These are phyloP conservation scores for Phytophthora ohioensis DNA, from an alignment of 352 stramenopile species.

Conservation along the genomic window DNA sequence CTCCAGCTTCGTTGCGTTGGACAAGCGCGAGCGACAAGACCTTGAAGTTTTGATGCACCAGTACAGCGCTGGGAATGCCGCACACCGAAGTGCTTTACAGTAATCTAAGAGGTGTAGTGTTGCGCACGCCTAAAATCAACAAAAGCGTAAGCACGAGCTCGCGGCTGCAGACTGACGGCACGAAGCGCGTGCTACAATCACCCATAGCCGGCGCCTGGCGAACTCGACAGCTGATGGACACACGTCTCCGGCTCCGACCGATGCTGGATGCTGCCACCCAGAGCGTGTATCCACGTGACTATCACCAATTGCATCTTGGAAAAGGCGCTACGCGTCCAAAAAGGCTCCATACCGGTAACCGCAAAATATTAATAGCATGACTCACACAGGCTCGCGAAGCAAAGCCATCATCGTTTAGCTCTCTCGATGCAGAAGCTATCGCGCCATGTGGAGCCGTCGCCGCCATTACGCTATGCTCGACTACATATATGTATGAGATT, in stretches of 20 bases:
- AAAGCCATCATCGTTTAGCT: conserved; percentile 16
- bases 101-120: conserved; percentile 1
- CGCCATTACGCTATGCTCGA: conserved; percentile 29
- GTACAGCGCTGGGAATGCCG: neutral
- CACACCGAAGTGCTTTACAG: conserved; percentile 16
- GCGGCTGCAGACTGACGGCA: neutral
- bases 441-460: conserved; percentile 12
- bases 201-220: conserved; percentile 4
- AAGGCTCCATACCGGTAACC: too few relatives aligned
- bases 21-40: conserved; percentile 18
- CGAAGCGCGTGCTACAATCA: conserved; percentile 2
- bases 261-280: neutral
- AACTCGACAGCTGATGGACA: conserved; percentile 31
- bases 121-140: neutral
- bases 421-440: conserved; percentile 34
- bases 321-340: conserved; percentile 12
- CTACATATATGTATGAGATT: conserved; percentile 11
- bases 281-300: conserved; percentile 12
- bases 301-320: conserved; percentile 27
- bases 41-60: neutral
- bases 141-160: neutral
- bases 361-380: conserved; percentile 2
- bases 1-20: neutral
- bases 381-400: neutral
- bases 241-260: conserved; percentile 6